phyloP scores from a whole-genome alignment of 495 filamentous ascomycete genomes.

The Penicillium dipodomyicola region DNA sequence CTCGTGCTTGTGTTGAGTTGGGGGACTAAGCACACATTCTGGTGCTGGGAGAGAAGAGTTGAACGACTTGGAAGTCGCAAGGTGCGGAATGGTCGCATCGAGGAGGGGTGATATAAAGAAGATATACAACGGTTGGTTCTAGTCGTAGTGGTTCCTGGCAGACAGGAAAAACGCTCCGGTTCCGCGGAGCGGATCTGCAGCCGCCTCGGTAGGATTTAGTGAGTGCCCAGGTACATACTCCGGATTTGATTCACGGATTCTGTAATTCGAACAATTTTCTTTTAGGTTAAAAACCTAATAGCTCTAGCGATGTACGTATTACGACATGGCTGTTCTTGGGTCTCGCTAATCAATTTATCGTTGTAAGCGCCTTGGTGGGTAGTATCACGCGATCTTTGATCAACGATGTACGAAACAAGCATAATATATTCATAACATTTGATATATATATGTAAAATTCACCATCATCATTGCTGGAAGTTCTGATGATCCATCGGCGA shows the following conservation, averaged over 20 bases:
- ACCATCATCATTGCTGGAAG: neutral
- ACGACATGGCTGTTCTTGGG: no score
- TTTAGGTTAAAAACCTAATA: neutral
- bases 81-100: slow-evolving; percentile 19
- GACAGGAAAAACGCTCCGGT: slow-evolving; percentile 4
- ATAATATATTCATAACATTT: neutral
- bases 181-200: slow-evolving; percentile 23
- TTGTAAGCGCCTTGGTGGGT: neutral
- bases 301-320: neutral
- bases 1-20: slow-evolving; percentile 3
- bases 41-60: neutral
- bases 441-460: neutral
- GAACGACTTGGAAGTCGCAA: slow-evolving; percentile 22
- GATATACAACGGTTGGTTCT: neutral
- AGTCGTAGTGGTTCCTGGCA: neutral
- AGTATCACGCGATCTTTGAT: neutral
- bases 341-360: no score
- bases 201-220: slow-evolving; percentile 10
- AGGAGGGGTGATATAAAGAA: neutral
- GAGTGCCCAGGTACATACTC: neutral
- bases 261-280: neutral
- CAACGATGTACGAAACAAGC: neutral
- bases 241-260: neutral
- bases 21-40: slow-evolving; percentile 1
- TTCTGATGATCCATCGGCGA: neutral